phyloP scores from a whole-genome alignment of 805 yeast species.

The Nakazawaea peltata region DNA sequence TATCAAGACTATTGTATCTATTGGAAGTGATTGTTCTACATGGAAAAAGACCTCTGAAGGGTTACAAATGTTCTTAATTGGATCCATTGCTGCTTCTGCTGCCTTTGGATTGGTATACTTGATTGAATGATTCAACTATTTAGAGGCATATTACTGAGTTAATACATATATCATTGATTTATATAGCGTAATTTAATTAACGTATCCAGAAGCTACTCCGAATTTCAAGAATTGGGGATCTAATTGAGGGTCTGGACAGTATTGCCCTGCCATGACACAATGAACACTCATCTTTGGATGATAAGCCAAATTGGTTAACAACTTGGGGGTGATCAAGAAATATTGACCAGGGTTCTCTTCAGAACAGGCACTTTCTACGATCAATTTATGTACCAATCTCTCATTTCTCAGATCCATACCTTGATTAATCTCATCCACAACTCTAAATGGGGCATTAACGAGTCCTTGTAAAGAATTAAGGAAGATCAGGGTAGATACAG shows the following conservation, averaged over 20 bases:
- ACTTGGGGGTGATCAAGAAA: conserved; percentile 88
- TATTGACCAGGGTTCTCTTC: conserved; percentile 51
- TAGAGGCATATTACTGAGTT: background rate
- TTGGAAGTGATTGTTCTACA: conserved; percentile 68
- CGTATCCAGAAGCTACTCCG: conserved; percentile 5
- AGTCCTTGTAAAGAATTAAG: conserved; percentile 86
- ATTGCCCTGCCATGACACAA: conserved; percentile 60
- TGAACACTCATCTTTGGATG: conserved; percentile 77
- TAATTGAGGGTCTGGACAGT: conserved; percentile 9
- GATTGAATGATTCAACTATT: conserved; percentile 35
- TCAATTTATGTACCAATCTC: conserved; percentile 71
- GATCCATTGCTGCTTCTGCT: conserved; percentile 95
- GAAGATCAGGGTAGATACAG: conserved; percentile 87
- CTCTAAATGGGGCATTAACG: conserved; percentile 84
- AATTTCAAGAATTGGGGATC: conserved; percentile 7
- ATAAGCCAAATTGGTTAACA: conserved; percentile 69
- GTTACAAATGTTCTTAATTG: conserved; percentile 85
- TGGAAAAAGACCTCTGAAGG: conserved; percentile 68
- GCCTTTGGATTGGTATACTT: conserved; percentile 89
- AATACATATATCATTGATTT: background rate
- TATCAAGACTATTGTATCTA: conserved; percentile 74
- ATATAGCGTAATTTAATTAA: background rate
- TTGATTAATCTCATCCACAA: conserved; percentile 96
- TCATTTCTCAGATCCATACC: conserved; percentile 98
- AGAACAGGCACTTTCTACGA: conserved; percentile 77